These are phyloP conservation scores for Aspergillus ruber DNA, from an alignment of 2,329 filamentous ascomycete species.

Conservation along the genomic window DNA sequence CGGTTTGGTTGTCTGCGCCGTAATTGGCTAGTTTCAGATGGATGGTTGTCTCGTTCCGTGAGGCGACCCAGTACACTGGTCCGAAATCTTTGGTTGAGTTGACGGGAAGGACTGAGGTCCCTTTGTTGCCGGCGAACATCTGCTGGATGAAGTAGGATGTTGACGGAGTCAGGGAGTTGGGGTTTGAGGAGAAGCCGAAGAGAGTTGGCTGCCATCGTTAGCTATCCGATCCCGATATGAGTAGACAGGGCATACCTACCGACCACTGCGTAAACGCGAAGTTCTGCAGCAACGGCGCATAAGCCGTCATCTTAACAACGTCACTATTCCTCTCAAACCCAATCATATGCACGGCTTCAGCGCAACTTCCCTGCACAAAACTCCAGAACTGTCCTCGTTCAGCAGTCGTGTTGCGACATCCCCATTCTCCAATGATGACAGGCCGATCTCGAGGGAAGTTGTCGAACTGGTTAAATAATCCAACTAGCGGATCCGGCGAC, in stretches of 20 bases:
- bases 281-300: slow-evolving; percentile 32
- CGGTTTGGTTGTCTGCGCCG: slow-evolving; percentile 12
- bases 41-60: slow-evolving; percentile 15
- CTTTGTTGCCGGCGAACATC: slow-evolving; percentile 29
- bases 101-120: slow-evolving; percentile 24
- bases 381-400: slow-evolving; percentile 16
- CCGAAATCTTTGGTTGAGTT: slow-evolving; percentile 20
- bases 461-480: slow-evolving; percentile 50
- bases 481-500: slow-evolving; percentile 45
- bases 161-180: slow-evolving; percentile 22
- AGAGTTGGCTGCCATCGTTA: slow-evolving; percentile 23
- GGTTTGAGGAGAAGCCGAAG: slow-evolving; percentile 24
- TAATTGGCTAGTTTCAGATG: slow-evolving; percentile 29
- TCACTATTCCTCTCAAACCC: slow-evolving; percentile 40
- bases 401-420: slow-evolving; percentile 17
- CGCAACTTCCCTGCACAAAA: slow-evolving; percentile 47
- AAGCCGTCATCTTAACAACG: slow-evolving; percentile 29
- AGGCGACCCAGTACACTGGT: slow-evolving; percentile 30
- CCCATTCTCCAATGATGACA: slow-evolving; percentile 27
- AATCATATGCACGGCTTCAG: slow-evolving; percentile 59
- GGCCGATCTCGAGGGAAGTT: slow-evolving; percentile 37
- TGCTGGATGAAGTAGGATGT: slow-evolving; percentile 32
- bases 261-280: slow-evolving; percentile 29
- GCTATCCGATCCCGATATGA: too few relatives aligned
- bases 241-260: slow-evolving; percentile 12